Base-by-base conservation (phyloP, 768 basidiomycete species). In the Boletus rubroflammeus region DNA sequence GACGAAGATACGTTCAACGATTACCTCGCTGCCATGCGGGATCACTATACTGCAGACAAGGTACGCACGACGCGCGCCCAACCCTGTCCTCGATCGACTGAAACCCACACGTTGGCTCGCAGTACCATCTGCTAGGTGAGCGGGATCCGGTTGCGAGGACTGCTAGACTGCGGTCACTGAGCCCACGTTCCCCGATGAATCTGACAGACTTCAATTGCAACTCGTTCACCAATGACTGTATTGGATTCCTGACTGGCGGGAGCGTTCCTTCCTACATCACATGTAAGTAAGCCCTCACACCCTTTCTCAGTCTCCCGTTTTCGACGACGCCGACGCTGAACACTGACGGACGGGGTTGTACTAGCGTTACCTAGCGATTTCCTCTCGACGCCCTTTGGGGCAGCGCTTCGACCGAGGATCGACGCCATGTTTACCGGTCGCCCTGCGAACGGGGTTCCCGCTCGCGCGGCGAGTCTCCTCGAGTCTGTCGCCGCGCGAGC, bases 161-260 rank as follows among this genome's bases (percentile, higher is more conserved):
- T 14, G n/a, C n/a, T n/a, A n/a, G n/a, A n/a, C n/a, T n/a, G n/a
- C n/a, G n/a, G n/a, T n/a, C n/a, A n/a, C n/a, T n/a, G n/a, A n/a
- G n/a, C n/a, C n/a, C n/a, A n/a, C n/a, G n/a, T n/a, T n/a, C n/a
- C n/a, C n/a, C n/a, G n/a, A n/a, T n/a, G n/a, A n/a, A n/a, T n/a
- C n/a, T n/a, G n/a, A n/a, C n/a, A n/a, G n/a, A n/a, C n/a, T 95
- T 95, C 60, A 97, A 97, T 63, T 97, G 94, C 71, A 98, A 98
- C 69, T 88, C 90, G 2, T 98, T 98, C 60, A 94, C 93, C 3
- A 91, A 87, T 55, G 93, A 96, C 59, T 84, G 84, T 54, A 73
- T 93, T 32, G 93, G 88, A 3, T 94, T 97, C 65, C 72, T 98
- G 45, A 96, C 91, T 0, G 93, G 93, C 28, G 78, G 78, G 4